Evolutionary conservation across 148 eudicot genomes (phyloP).

Genomic region (Rheum nobile): DNA sequence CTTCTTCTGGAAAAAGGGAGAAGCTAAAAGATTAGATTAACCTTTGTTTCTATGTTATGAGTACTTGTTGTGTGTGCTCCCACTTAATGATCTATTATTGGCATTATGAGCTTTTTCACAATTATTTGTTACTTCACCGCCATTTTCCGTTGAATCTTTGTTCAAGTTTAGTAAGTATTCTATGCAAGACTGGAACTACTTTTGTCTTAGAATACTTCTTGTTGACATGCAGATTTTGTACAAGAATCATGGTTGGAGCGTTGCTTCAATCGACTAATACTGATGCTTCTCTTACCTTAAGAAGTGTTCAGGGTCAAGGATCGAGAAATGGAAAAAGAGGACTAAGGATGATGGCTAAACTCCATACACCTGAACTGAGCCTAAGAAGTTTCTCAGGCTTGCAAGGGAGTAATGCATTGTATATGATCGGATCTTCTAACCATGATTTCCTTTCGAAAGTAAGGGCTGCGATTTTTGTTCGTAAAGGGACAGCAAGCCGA

Average conservation of each 20-base stretch:
- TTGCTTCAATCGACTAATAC: slow-evolving; percentile 58
- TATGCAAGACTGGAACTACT: no score
- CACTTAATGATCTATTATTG: no score
- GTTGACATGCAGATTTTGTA: not conserved
- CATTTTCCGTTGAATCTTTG: no score
- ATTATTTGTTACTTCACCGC: no score
- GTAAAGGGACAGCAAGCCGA: slow-evolving; percentile 34
- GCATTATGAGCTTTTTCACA: no score
- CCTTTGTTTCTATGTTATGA: no score
- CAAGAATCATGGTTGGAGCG: slow-evolving; percentile 54
- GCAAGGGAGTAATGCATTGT: slow-evolving; percentile 53
- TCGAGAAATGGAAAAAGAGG: slow-evolving; percentile 31
- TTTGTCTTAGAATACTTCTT: not conserved
- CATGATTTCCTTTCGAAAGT: not conserved
- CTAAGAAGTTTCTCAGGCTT: slow-evolving; percentile 54
- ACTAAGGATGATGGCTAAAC: slow-evolving; percentile 32
- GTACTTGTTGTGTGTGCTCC: no score
- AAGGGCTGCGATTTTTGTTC: slow-evolving; percentile 25
- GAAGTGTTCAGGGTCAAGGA: slow-evolving; percentile 34
- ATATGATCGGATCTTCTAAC: slow-evolving; percentile 17
- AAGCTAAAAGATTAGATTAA: not conserved
- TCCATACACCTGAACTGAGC: slow-evolving; percentile 28
- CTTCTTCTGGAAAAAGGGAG: not conserved
- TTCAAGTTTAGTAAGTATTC: no score
- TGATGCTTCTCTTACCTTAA: slow-evolving; percentile 31